phyloP scores from a whole-genome alignment of 2,329 filamentous ascomycete genomes.

The Penicillium palitans region DNA sequence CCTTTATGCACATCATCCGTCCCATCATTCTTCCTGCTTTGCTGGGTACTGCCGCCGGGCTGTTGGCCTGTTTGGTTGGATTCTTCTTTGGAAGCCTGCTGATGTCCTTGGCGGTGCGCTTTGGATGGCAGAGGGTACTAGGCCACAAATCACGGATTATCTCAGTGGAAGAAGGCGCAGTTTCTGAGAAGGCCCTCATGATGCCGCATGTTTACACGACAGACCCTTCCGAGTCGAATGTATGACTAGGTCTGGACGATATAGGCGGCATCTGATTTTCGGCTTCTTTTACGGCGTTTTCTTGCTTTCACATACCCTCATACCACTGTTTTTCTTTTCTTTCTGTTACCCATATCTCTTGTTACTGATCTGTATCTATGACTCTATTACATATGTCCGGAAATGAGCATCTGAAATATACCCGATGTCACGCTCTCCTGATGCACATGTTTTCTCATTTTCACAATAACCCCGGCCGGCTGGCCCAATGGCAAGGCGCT shows the following conservation, averaged over 20 bases:
- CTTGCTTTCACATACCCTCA: not conserved
- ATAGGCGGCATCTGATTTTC: constrained; percentile 4
- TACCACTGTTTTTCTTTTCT: not conserved
- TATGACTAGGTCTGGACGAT: not conserved
- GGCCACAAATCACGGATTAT: not conserved
- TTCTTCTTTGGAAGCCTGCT: constrained; percentile 36
- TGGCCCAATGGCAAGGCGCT: constrained; percentile 54
- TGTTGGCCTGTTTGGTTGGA: constrained; percentile 41
- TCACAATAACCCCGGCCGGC: constrained; percentile 21
- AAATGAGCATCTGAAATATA: not conserved
- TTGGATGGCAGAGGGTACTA: constrained; percentile 7
- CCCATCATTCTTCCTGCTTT: constrained; percentile 43
- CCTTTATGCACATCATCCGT: constrained; percentile 33
- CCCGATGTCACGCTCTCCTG: rapidly evolving
- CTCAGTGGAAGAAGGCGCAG: constrained; percentile 13
- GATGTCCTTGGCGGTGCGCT: constrained; percentile 17
- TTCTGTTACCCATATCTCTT: not conserved
- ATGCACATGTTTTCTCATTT: rapidly evolving
- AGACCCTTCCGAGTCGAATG: not conserved
- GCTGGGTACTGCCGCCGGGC: constrained; percentile 39
- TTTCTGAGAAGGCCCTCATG: constrained; percentile 21
- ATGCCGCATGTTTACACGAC: constrained; percentile 14
- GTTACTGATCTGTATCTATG: not conserved
- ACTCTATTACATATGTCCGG: not conserved
- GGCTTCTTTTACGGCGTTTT: constrained; percentile 1